Conservation (phyloP, 2,329 filamentous ascomycete genomes). For the Fusarium musae region DNA sequence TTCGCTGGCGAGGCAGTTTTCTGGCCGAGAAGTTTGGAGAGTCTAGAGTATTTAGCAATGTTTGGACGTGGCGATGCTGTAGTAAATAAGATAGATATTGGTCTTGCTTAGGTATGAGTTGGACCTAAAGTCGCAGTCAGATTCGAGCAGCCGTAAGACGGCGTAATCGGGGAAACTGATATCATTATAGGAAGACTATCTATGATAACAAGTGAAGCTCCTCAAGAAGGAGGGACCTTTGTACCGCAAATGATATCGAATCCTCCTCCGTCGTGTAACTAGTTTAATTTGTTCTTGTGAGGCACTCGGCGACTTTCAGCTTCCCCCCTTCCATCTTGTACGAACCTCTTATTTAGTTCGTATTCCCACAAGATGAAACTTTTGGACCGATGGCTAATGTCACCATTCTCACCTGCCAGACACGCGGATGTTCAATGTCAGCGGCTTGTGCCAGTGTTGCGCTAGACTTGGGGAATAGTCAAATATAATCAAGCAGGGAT, state of each 20-base stretch:
- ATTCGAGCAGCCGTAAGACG: slow-evolving; percentile 24
- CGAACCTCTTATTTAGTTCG: background rate
- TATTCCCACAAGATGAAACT: background rate
- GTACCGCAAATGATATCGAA: background rate
- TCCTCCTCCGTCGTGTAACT: background rate
- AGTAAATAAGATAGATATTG: background rate
- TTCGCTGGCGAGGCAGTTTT: background rate
- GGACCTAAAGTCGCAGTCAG: slow-evolving; percentile 19
- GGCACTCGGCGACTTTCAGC: background rate
- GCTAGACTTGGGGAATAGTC: background rate
- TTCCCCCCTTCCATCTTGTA: background rate
- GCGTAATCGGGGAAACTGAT: slow-evolving; percentile 14
- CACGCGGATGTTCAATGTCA: background rate
- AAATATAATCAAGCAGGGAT: background rate
- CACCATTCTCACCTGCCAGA: background rate
- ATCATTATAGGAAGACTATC: slow-evolving; percentile 10
- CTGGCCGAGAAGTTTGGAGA: background rate
- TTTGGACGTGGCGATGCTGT: background rate
- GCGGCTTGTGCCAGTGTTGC: background rate
- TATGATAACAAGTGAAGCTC: background rate
- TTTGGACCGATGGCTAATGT: background rate
- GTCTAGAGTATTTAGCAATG: background rate
- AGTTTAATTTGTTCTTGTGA: background rate
- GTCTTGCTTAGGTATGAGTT: slow-evolving; percentile 1
- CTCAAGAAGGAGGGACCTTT: background rate